phyloP scores from a whole-genome alignment of 2,329 filamentous ascomycete genomes.

The Clonostachys sp. region DNA sequence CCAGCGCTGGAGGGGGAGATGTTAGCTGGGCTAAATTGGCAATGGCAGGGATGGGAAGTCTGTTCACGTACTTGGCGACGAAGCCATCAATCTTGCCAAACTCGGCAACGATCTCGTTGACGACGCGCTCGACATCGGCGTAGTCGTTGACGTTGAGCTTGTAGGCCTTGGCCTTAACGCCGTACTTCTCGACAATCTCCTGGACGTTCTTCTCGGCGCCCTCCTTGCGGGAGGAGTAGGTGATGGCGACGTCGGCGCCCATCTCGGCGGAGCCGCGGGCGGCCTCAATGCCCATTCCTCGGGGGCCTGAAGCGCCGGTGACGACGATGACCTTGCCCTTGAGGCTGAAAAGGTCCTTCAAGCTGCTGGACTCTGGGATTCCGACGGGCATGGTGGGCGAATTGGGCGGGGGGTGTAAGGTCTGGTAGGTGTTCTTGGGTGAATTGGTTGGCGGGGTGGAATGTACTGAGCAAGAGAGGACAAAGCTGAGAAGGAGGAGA shows the following conservation, averaged over 20 bases:
- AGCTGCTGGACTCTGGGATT: constrained; percentile 46
- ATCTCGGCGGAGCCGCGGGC: constrained; percentile 60
- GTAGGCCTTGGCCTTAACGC: constrained; percentile 53
- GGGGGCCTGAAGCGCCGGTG: constrained; percentile 59
- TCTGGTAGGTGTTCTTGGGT: no score
- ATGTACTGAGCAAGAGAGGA: no score
- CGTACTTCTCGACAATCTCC: constrained; percentile 57
- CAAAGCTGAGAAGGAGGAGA: no score
- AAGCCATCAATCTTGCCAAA: constrained; percentile 68
- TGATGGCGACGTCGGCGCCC: constrained; percentile 62
- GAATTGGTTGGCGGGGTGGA: no score
- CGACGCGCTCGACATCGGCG: constrained; percentile 28
- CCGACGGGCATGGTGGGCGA: constrained; percentile 36
- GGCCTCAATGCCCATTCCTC: constrained; percentile 60
- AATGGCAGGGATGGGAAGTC: not conserved
- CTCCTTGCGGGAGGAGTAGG: constrained; percentile 61
- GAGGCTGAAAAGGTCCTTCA: constrained; percentile 56
- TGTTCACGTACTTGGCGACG: constrained; percentile 48
- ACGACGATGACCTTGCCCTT: constrained; percentile 64
- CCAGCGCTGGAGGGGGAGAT: constrained; percentile 39
- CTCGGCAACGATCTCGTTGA: constrained; percentile 60
- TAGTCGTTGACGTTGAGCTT: constrained; percentile 43
- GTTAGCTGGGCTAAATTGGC: constrained; percentile 5
- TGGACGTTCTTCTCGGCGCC: constrained; percentile 56
- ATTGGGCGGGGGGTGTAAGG: no score